These are phyloP conservation scores for Vitis hybrid DNA, from an alignment of 177 flowering plant species.

Conservation along the genomic window DNA sequence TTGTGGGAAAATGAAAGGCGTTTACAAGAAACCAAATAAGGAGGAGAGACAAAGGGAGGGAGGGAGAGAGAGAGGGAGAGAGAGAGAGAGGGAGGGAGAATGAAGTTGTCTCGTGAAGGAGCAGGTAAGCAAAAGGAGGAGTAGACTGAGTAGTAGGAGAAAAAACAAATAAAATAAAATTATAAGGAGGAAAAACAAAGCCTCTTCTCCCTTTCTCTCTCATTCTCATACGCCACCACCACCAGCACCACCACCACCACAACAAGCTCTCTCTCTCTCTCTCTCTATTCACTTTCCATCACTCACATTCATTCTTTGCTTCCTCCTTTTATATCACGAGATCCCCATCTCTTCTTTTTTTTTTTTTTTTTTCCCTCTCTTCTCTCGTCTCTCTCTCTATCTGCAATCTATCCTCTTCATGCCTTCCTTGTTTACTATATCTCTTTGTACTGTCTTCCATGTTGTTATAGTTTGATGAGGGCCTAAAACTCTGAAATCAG, in stretches of 20 bases:
- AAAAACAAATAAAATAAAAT: too few relatives aligned
- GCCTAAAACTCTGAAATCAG: conserved; percentile 1
- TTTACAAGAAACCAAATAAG: too few relatives aligned
- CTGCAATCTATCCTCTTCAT: conserved; percentile 1
- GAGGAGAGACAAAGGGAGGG: neutral
- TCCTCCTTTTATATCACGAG: conserved; percentile 34
- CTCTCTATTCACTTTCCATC: neutral
- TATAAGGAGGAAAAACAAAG: too few relatives aligned
- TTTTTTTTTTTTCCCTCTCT: conserved; percentile 1
- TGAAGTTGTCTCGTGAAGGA: conserved; percentile 1
- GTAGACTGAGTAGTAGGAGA: too few relatives aligned
- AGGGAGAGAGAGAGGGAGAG: too few relatives aligned
- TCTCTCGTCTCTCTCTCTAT: neutral
- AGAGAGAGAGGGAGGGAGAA: neutral
- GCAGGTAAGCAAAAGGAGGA: neutral
- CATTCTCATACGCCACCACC: neutral
- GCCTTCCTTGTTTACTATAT: neutral
- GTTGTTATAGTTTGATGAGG: conserved; percentile 1
- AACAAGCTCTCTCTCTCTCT: conserved; percentile 6
- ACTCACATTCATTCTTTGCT: conserved; percentile 24
- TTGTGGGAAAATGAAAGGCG: too few relatives aligned
- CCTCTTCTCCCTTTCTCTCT: neutral
- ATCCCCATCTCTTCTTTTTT: conserved; percentile 17
- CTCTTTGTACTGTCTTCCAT: neutral
- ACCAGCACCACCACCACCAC: neutral